A percentile compares a stretch with the other conserved stretches of the same genome.
phyloP scores from a whole-genome alignment of 441 rosid genomes.

The Pelargonium fulgidum region DNA sequence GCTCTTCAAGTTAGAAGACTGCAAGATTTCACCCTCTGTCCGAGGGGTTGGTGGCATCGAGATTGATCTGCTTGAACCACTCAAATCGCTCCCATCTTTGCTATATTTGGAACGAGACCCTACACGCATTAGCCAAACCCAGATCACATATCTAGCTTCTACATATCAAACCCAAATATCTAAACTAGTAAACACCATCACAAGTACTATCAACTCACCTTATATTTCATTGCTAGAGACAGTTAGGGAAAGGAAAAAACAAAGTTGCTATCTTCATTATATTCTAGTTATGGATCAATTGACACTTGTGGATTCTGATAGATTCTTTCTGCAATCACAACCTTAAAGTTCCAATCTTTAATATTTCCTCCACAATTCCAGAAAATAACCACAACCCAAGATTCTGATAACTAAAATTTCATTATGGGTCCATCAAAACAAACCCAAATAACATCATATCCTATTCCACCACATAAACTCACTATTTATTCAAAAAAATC shows the following conservation, averaged over 20 bases:
- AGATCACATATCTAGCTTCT: too few relatives aligned
- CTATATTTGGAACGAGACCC: too few relatives aligned
- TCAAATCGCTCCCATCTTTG: too few relatives aligned
- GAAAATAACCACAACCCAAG: not conserved
- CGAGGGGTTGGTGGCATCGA: constrained; percentile 51
- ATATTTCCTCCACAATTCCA: not conserved
- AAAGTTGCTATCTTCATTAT: not conserved
- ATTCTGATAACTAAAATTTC: not conserved
- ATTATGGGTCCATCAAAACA: not conserved
- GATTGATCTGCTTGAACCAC: constrained; percentile 19
- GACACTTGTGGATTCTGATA: not conserved
- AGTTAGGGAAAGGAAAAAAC: not conserved
- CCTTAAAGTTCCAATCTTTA: not conserved
- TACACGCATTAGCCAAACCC: not conserved
- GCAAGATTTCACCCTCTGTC: constrained; percentile 83
- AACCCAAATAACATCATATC: not conserved
- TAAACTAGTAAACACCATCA: not conserved
- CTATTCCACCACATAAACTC: not conserved
- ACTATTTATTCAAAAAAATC: too few relatives aligned
- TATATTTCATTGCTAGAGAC: not conserved
- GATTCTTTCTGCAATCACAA: not conserved
- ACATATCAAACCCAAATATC: not conserved
- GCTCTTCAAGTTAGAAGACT: constrained; percentile 62
- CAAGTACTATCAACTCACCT: not conserved
- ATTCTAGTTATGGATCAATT: not conserved